These are phyloP conservation scores for Xylaria sp. DNA, from an alignment of 2,329 filamentous ascomycete species.

Conservation along the genomic window DNA sequence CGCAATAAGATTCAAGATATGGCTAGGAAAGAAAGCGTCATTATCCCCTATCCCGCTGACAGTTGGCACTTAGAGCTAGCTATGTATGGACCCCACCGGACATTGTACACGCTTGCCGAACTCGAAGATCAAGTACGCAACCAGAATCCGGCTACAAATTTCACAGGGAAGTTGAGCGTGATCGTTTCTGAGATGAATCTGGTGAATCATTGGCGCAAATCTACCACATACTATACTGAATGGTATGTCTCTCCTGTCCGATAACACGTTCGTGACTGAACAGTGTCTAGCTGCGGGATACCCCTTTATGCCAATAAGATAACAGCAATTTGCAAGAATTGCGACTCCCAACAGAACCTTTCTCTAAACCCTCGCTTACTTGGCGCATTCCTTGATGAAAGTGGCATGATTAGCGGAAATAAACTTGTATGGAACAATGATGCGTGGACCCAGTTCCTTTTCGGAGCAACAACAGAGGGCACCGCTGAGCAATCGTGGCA, in stretches of 20 bases:
- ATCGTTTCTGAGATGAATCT: slow-evolving; percentile 51
- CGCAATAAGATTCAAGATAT: slow-evolving; percentile 59
- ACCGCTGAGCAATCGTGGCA: slow-evolving; percentile 55
- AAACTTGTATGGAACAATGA: slow-evolving; percentile 64
- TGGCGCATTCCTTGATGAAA: slow-evolving; percentile 63
- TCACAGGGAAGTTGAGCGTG: slow-evolving; percentile 56
- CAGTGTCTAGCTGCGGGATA: slow-evolving; percentile 59
- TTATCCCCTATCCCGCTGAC: slow-evolving; percentile 59
- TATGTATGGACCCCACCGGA: slow-evolving; percentile 49
- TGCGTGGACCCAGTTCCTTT: slow-evolving; percentile 61
- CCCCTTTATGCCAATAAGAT: slow-evolving; percentile 64
- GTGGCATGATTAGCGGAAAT: slow-evolving; percentile 60
- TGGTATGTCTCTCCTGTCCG: slow-evolving; percentile 51
- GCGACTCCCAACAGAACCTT: slow-evolving; percentile 47
- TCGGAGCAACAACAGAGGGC: slow-evolving; percentile 32
- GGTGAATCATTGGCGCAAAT: slow-evolving; percentile 47
- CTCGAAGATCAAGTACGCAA: slow-evolving; percentile 56
- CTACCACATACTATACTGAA: slow-evolving; percentile 55
- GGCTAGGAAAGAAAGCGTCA: slow-evolving; percentile 61
- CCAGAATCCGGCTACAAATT: slow-evolving; percentile 45
- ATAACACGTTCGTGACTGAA: slow-evolving; percentile 15
- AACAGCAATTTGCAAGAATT: slow-evolving; percentile 54
- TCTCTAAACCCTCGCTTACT: slow-evolving; percentile 56
- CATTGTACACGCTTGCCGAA: slow-evolving; percentile 57
- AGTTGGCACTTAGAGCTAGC: slow-evolving; percentile 53